These are phyloP conservation scores for Globisporangium canariense DNA, from an alignment of 352 stramenopile species.

Conservation along the genomic window DNA sequence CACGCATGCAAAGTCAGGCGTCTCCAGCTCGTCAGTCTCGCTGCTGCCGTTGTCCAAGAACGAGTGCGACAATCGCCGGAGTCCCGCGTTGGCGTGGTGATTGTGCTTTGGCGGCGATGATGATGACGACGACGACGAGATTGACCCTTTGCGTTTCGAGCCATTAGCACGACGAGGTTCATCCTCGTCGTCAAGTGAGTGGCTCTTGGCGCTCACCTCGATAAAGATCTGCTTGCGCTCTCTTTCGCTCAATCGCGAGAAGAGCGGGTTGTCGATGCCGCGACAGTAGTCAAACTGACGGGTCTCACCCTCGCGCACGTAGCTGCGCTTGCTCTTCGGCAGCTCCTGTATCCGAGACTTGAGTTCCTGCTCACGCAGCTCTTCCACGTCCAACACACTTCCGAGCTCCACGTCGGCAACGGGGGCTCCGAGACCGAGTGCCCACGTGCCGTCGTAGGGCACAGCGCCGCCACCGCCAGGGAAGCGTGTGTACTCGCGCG, in stretches of 20 bases:
- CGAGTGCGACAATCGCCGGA: conserved; percentile 15
- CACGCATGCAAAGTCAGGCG: conserved; percentile 71
- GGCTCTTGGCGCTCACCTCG: conserved; percentile 20
- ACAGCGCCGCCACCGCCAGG: conserved; percentile 70
- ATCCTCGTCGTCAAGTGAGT: conserved; percentile 20
- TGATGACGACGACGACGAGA: conserved; percentile 14
- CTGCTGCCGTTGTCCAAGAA: conserved; percentile 12
- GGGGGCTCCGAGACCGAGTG: conserved; percentile 60
- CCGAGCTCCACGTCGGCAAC: conserved; percentile 66
- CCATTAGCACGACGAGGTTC: conserved; percentile 2
- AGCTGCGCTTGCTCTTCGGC: conserved; percentile 50
- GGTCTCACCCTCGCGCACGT: conserved; percentile 64
- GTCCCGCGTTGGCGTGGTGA: neutral
- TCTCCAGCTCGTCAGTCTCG: conserved; percentile 6
- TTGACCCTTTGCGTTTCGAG: conserved; percentile 13
- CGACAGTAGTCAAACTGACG: conserved; percentile 80
- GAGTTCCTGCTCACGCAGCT: conserved; percentile 44
- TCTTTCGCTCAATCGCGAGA: conserved; percentile 59
- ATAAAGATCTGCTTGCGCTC: conserved; percentile 72
- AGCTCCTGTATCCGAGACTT: conserved; percentile 57
- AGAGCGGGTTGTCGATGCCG: conserved; percentile 76
- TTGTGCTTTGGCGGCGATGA: conserved; percentile 15
- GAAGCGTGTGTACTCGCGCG: conserved; percentile 77
- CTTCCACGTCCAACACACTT: conserved; percentile 66
- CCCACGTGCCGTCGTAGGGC: conserved; percentile 81